phyloP scores from a whole-genome alignment of 192 early-diverging fungal genomes.

The Globomyces pollinis-pini region DNA sequence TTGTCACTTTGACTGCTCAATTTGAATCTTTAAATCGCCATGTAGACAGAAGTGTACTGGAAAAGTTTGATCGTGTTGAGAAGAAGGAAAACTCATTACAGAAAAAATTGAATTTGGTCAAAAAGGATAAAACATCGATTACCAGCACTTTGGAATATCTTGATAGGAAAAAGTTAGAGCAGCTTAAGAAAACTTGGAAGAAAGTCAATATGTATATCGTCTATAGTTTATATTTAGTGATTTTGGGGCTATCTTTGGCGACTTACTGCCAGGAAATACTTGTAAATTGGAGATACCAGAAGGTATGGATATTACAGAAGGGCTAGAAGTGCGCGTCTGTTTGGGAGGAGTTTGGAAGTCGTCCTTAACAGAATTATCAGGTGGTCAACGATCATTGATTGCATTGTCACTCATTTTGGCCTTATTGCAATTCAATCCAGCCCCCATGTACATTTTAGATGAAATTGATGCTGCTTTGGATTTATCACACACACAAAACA shows the following conservation, averaged over 20 bases:
- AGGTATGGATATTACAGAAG: conserved; percentile 67
- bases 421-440: conserved; percentile 95
- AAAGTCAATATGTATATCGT: conserved; percentile 85
- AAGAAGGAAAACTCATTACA: conserved; percentile 80
- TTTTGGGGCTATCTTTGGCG: conserved; percentile 94
- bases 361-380: conserved; percentile 90
- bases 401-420: conserved; percentile 94
- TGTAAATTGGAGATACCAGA: conserved; percentile 82
- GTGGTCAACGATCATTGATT: conserved; percentile 93
- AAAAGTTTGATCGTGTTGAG: conserved; percentile 87
- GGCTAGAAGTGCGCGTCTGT: conserved; percentile 90
- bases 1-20: conserved; percentile 69
- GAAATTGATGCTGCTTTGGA: conserved; percentile 98
- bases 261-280: conserved; percentile 85
- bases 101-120: conserved; percentile 80
- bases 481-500: conserved; percentile 97
- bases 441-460: conserved; percentile 99
- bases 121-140: conserved; percentile 91
- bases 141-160: conserved; percentile 83
- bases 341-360: conserved; percentile 97
- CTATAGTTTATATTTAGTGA: too few species aligned
- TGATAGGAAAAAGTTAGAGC: conserved; percentile 86
- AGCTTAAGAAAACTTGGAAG: conserved; percentile 79
- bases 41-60: conserved; percentile 91
- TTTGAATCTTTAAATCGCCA: conserved; percentile 74